These are phyloP conservation scores for Actinomucor elegans DNA, from an alignment of 371 early-diverging fungal species.

Conservation along the genomic window DNA sequence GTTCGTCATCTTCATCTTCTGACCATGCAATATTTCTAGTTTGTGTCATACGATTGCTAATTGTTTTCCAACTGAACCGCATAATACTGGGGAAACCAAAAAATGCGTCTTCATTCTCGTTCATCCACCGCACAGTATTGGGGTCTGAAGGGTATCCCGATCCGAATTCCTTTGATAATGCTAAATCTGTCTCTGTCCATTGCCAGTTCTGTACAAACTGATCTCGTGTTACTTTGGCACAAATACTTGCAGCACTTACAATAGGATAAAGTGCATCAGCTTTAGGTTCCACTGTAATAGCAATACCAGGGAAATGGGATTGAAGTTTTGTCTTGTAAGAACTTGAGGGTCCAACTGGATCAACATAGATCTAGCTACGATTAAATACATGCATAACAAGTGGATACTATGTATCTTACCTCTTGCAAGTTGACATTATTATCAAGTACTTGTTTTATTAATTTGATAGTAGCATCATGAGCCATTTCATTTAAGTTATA, in stretches of 20 bases:
- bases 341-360: slow-evolving; percentile 96
- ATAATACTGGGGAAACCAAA: slow-evolving; percentile 95
- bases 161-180: slow-evolving; percentile 72
- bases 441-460: slow-evolving; percentile 70
- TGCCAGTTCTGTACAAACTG: slow-evolving; percentile 78
- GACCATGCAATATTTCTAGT: slow-evolving; percentile 50
- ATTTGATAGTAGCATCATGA: slow-evolving; percentile 87
- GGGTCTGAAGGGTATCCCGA: slow-evolving; percentile 99
- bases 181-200: slow-evolving; percentile 69
- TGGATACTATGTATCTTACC: slow-evolving; percentile 36
- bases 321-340: slow-evolving; percentile 81
- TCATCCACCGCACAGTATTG: slow-evolving; percentile 90
- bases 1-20: slow-evolving; percentile 24
- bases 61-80: slow-evolving; percentile 97
- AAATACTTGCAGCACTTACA: slow-evolving; percentile 98
- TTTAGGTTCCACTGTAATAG: slow-evolving; percentile 90
- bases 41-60: slow-evolving; percentile 68
- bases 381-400: no score
- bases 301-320: slow-evolving; percentile 69
- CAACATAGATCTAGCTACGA: slow-evolving; percentile 82
- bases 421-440: slow-evolving; percentile 72
- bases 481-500: slow-evolving; percentile 96
- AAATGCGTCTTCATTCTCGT: slow-evolving; percentile 74
- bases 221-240: slow-evolving; percentile 98
- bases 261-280: slow-evolving; percentile 96